These are phyloP conservation scores for Gossypium anomalum DNA, from an alignment of 345 rosid species.

Conservation along the genomic window DNA sequence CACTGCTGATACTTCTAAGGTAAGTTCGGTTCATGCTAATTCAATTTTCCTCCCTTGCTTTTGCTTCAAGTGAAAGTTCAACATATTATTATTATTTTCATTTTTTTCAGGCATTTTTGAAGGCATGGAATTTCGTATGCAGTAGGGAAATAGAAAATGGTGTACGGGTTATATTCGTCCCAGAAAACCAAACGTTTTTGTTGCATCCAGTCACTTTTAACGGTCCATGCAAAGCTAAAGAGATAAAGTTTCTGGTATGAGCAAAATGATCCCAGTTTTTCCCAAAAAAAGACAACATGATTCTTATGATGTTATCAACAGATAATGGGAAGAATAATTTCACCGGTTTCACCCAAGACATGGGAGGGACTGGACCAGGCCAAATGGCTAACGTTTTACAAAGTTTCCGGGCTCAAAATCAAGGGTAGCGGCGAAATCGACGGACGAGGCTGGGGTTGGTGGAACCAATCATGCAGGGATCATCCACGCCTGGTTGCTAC, in stretches of 20 bases:
- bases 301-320: slow-evolving; percentile 1
- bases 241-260: slow-evolving; percentile 28
- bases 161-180: slow-evolving; percentile 16
- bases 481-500: slow-evolving; percentile 23
- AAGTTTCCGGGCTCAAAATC: slow-evolving; percentile 20
- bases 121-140: slow-evolving; percentile 37
- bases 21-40: not conserved
- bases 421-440: slow-evolving; percentile 24
- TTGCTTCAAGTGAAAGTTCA: not conserved
- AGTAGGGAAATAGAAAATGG: not conserved
- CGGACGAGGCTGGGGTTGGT: slow-evolving; percentile 37
- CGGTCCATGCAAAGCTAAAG: slow-evolving; percentile 33
- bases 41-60: not conserved
- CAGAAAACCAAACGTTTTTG: slow-evolving; percentile 21
- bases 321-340: slow-evolving; percentile 29
- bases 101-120: slow-evolving; percentile 30
- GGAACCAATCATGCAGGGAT: slow-evolving; percentile 38
- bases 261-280: not conserved
- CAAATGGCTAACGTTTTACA: slow-evolving; percentile 26
- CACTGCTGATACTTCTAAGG: slow-evolving; percentile 22
- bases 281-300: not conserved
- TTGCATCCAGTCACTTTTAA: slow-evolving; percentile 25
- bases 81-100: not conserved
- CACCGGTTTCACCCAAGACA: slow-evolving; percentile 27
- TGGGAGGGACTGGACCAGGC: slow-evolving; percentile 28